Evolutionary conservation across 2,329 filamentous ascomycete genomes (phyloP), one percentile per base, ranked within the genome.

Genomic region (Hypoxylon sp.): DNA sequence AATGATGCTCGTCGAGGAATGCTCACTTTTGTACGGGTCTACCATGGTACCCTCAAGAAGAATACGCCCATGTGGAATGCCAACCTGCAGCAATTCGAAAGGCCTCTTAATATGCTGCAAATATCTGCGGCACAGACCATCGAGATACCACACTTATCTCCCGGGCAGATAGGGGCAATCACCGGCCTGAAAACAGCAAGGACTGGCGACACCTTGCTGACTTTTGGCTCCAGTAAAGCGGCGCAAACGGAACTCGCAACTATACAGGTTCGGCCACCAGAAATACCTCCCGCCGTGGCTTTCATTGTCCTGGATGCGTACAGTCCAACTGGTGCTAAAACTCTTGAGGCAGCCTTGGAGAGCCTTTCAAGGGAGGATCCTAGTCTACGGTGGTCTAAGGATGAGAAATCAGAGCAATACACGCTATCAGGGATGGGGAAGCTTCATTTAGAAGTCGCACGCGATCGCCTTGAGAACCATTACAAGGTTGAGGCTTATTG

Each of bases 401-500:
- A 98, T 71, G 88, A 94, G 65, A 95, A 97, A 75, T 94, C 92
- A 1, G 95, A 95, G 1, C 93, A 97, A 73, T 97, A 95, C 48
- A 90, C 97, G 30, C 84, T 99, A 0, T 94, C 94, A 55, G 95
- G 95, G 3, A 98, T 99, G 95, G 95, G 95, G 6, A 93, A 97
- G 72, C 85, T 99, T 26, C 95, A 99, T 77, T 84, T 99, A 0
- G 95, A 99, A 72, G 95, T 99, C 50, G 94, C 94, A 0, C 84
- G 93, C 51, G 92, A 98, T 76, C 87, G 94, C 44, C 86, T 99
- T 8, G 88, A 95, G 68, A 91, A 92, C 54, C 93, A 97, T 73
- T 90, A 97, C 79, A 97, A 95, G 76, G 93, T 85, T 82, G 77
- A 97, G 87, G 84, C 93, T 83, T 65, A 89, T 80, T 97, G 97